Evolutionary conservation across 805 yeast genomes (phyloP), one percentile per base, ranked within the genome.

Genomic region (Nakazawaea wyomingensis): DNA sequence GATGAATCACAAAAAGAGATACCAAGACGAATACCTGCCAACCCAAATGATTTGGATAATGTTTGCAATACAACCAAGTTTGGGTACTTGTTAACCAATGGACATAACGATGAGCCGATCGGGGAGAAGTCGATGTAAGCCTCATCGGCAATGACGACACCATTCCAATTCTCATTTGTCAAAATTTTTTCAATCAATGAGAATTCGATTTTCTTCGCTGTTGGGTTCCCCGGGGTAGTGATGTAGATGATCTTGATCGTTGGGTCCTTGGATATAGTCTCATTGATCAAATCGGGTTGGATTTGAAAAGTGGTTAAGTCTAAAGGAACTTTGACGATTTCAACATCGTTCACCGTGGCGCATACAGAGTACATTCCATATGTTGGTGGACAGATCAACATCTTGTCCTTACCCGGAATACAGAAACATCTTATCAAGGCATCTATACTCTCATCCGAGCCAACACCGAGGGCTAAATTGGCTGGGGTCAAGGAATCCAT

Each of bases 201-300:
- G 6, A 72, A 67, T 16, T 73, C 67, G 35, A 91, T 60, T 37
- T 76, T 65, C 24, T 78, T 74, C 9, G 84, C 96, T 0, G 99
- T 91, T 29, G 99, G 99, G 60, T 93, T 93, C 30, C 99, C 99
- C 9, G 99, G 99, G 1, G 97, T 85, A 13, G 98, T 91, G 48
- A 91, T 65, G 59, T 87, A 91, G 2, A 85, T 71, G 46, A 93
- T 56, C 56, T 89, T 90, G 53, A 91, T 83, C 3, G 62, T 40
- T 0, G 78, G 61, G 52, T 91, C 96, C 0, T 57, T 55, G 6
- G 59, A 49, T 18, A 91, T 62, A 2, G 72, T 64, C 9, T 68
- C 61, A n/a, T 74, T 53, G 36, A 90, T 76, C 10, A 65, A 69
- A 0, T 71, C 76, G 3, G 77, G 66, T 49, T 83, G 77, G 37